Evolutionary conservation across 257 asterid genomes (phyloP), one percentile per base, ranked within the genome.

Genomic region (Nicotiana benthamiana): DNA sequence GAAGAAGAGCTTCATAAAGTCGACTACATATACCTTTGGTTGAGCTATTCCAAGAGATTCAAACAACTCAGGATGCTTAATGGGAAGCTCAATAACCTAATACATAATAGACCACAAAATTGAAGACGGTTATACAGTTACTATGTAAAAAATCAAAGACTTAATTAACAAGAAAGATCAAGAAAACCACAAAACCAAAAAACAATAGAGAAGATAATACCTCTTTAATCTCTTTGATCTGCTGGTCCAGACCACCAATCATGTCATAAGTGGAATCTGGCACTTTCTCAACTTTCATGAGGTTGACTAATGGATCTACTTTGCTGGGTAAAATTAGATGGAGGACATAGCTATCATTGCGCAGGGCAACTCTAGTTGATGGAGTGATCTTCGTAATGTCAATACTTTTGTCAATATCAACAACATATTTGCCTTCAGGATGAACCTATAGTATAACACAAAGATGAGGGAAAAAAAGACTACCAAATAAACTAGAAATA

Each of bases 211-310:
- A 65, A 40, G 65, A 70, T 48, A 60, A 5, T 16, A 93, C 97
- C 97, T 94, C 98, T 83, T 93, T 91, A 32, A 94, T 94, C 90
- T 94, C 98, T 80, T 94, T 94, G 81, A 94, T 94, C 87, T 94
- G 98, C 89, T 93, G 97, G 85, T 94, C 98, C 56, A 94, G 97
- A 62, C 98, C 97, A 85, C 98, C 98, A 86, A 94, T 94, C 98
- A 94, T 94, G 91, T 94, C 97, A 85, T 93, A 94, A 18, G 98
- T 93, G 82, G 97, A 94, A 82, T 94, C 97, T 0, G 97, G 97
- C 75, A 94, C 98, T 84, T 94, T 94, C 63, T 94, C 98, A 68
- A 94, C 98, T 89, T 94, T 92, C 98, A 94, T 93, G 56, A 94
- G 96, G 82, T 94, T 94, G 86, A 94, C 97, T 85, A 93, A 81